Base-by-base conservation (phyloP, 345 rosid genomes). In the Clarkia xantiana region DNA sequence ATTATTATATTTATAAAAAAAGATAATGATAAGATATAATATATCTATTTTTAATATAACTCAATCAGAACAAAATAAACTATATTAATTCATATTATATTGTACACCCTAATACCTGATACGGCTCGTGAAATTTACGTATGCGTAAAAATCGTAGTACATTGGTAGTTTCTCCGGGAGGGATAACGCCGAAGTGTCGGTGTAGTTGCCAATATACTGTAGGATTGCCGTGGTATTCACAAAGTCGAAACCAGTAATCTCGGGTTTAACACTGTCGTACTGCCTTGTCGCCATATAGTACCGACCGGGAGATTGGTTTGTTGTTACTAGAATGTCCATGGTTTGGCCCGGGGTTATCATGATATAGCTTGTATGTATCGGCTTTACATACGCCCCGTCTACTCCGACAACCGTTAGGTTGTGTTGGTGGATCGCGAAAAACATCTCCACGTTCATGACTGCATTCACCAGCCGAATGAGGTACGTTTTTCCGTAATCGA, bases 401-500 rank as follows among this genome's bases (percentile, higher is more conserved):
- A 29, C 20, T 11, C 71, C 68, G 0, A 66, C 75, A 7, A 58
- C 19, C 5, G 52, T 50, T 10, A 58, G 47, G 62, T 34, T 47
- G 40, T 71, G 75, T 4, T 49, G 6, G 0, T 67, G 57, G 8
- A 71, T 60, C 1, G 56, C 59, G 44, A 66, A 52, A 45, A 71
- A 71, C 1, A 47, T 38, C 38, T 58, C 62, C 6, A 53, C 71
- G 15, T 71, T 53, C 55, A 71, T 45, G 12, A 15, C 60, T 0
- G 66, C 71, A 19, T 70, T 70, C 12, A 70, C 42, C 10, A 70
- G 34, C 4, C 65, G 62, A 23, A 70, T 56, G 38, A 66, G 65
- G 39, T 64, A 45, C 1, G 71, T 70, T 41, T 62, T 64, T 7
- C 68, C 75, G 3, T 62, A 44, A 12, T 23, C 66, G 44, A 71